Base-by-base conservation (phyloP, 2,329 filamentous ascomycete genomes). In the Purpureocillium lavendulum region DNA sequence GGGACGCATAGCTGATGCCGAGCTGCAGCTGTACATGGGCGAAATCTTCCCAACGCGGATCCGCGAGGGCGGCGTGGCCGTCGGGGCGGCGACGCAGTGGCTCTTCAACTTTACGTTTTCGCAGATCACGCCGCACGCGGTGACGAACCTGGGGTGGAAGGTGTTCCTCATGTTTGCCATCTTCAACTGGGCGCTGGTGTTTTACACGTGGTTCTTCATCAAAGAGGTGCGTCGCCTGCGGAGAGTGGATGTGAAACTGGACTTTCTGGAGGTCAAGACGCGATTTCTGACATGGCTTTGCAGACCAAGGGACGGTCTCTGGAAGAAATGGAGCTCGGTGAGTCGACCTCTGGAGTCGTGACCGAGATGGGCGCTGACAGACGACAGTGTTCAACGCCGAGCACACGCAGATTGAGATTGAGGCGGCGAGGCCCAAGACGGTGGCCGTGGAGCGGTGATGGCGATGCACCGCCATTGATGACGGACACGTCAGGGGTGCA, bases 41-140 rank as follows among this genome's bases (percentile, higher is more conserved):
- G 60, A 70, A 43, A 72, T 75, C 42, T 75, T 75, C 46, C 69
- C 71, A 0, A 65, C 62, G 1, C 57, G 70, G 6, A 66, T 75
- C 35, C 64, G 71, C 11, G 70, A 72, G 38, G 57, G 64, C 4
- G 70, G 69, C 8, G 65, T 71, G 24, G 66, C 68, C n/a, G 58
- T 70, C 26, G 69, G 66, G 9, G 70, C 69, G 6, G 58, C 65
- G 1, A 67, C 66, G 0, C 69, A 74, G 47, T 75, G 69, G 70
- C 54, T 69, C 2, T 71, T 65, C 53, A 73, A 72, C 53, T 74
- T 72, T 53, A 57, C 66, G 21, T 69, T 72, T 52, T 58, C 62
- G 0, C 61, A 71, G 21, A 58, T 61, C 13, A 73, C 70, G 1
- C 70, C 71, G 0, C 68, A 69, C 38, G 61, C 70, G 9, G 61